phyloP scores from a whole-genome alignment of 169 alveolate genomes.

The Miamiensis avidus region DNA sequence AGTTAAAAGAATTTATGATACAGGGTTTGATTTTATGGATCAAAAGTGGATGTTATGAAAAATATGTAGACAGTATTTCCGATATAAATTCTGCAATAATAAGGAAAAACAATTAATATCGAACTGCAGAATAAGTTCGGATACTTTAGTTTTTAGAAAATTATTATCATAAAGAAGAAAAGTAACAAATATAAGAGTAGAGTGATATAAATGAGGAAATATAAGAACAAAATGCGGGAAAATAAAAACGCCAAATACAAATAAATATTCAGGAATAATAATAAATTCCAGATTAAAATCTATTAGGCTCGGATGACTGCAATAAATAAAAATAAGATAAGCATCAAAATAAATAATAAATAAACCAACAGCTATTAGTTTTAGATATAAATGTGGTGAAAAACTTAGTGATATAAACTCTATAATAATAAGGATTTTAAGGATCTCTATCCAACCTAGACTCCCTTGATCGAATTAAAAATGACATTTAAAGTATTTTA shows the following conservation, averaged over 20 bases:
- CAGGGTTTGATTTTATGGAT: not conserved
- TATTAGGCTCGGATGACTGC: not conserved
- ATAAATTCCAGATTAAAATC: not conserved
- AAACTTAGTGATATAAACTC: too few relatives aligned
- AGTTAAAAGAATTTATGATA: not conserved
- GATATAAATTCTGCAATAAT: not conserved
- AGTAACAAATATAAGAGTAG: not conserved
- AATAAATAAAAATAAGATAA: too few relatives aligned
- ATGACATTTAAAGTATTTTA: too few relatives aligned
- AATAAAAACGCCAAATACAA: not conserved
- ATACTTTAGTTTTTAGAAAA: too few relatives aligned
- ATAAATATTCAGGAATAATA: not conserved
- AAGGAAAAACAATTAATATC: too few relatives aligned
- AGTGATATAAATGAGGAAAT: not conserved
- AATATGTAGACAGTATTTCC: not conserved
- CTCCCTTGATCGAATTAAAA: too few relatives aligned
- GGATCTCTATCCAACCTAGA: too few relatives aligned
- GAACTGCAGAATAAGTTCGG: not conserved
- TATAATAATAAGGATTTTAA: too few relatives aligned
- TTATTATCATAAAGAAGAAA: too few relatives aligned
- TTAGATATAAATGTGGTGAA: too few relatives aligned
- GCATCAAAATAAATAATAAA: too few relatives aligned
- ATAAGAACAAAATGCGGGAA: not conserved
- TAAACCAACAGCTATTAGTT: too few relatives aligned
- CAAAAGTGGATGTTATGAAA: not conserved